phyloP scores from a whole-genome alignment of 2,329 filamentous ascomycete species.

The Aspergillus texensis region DNA sequence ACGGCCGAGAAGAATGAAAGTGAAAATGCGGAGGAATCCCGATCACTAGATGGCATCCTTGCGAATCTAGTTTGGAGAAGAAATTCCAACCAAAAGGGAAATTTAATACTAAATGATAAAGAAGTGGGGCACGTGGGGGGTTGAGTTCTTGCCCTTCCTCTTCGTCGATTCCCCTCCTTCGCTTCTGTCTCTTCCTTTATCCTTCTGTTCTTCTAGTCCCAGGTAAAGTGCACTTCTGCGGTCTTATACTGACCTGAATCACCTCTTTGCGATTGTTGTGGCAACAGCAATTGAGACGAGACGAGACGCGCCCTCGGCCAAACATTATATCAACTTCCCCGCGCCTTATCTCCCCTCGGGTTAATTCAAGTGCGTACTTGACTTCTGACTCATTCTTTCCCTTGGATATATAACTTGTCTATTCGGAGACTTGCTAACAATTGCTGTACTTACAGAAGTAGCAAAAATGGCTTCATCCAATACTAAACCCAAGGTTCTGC shows the following conservation, averaged over 20 bases:
- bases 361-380: constrained; percentile 3
- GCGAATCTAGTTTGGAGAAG: neutral
- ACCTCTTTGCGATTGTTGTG: neutral
- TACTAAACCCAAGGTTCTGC: constrained; percentile 60
- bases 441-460: neutral
- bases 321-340: constrained; percentile 10
- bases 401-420: constrained; percentile 18
- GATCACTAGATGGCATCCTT: neutral
- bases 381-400: neutral
- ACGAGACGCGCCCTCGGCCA: constrained; percentile 2
- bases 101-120: constrained; percentile 5
- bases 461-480: constrained; percentile 13
- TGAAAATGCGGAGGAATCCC: neutral
- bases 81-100: neutral
- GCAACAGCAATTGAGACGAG: neutral
- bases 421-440: neutral
- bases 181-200: neutral
- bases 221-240: neutral
- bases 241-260: neutral
- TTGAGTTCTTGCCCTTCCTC: neutral
- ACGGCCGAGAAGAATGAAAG: neutral
- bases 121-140: constrained; percentile 6
- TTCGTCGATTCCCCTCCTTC: neutral
- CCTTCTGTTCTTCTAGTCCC: neutral
- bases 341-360: constrained; percentile 8